Evolutionary conservation across 2,329 filamentous ascomycete species (phyloP).

Genomic region (Apiospora marii): DNA sequence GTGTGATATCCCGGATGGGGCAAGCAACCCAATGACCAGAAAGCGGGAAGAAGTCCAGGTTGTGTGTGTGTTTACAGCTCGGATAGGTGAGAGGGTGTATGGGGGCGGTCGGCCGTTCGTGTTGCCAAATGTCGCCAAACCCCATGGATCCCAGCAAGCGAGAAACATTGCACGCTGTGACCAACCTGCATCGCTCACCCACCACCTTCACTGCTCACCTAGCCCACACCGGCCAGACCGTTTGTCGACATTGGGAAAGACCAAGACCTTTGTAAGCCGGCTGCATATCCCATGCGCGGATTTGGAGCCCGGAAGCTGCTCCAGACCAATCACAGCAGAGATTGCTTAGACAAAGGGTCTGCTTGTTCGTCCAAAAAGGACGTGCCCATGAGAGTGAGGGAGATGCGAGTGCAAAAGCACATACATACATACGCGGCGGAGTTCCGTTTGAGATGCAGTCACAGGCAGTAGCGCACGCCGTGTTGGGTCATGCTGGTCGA

Average conservation of each 20-base stretch:
- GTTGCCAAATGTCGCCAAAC: background rate
- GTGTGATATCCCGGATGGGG: background rate
- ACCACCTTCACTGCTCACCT: background rate
- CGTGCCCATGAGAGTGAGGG: no score
- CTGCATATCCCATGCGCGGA: background rate
- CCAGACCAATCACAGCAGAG: background rate
- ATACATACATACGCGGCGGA: background rate
- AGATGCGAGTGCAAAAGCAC: background rate
- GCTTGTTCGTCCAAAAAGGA: background rate
- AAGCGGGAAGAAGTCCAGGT: background rate
- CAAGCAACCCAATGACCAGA: background rate
- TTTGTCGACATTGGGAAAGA: background rate
- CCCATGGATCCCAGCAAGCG: background rate
- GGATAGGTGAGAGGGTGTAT: background rate
- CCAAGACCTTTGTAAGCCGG: slow-evolving; percentile 1
- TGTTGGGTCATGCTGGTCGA: background rate
- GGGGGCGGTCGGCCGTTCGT: background rate
- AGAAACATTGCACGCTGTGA: background rate
- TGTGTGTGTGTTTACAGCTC: background rate
- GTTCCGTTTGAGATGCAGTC: background rate
- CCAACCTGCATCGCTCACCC: background rate
- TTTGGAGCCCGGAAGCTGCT: background rate
- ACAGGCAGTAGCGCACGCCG: background rate
- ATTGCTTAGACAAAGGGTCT: background rate
- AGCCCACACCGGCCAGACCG: background rate